phyloP scores from a whole-genome alignment of 352 stramenopile species.

The Aphanomyces cochlioides region DNA sequence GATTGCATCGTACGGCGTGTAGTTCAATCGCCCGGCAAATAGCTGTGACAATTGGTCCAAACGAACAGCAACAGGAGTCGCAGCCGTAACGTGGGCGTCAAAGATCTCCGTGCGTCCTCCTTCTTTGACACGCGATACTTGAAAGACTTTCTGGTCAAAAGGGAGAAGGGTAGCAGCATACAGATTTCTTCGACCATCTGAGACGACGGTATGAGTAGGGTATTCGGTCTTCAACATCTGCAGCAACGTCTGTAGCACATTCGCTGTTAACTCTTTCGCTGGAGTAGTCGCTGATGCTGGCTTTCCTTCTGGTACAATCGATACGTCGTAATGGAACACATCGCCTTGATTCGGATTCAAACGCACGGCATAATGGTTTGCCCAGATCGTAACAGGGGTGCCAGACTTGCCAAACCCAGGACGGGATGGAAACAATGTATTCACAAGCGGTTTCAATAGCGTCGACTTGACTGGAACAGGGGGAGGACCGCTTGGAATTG shows the following conservation, averaged over 20 bases:
- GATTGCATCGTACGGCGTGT: constrained; percentile 68
- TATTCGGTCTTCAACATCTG: constrained; percentile 41
- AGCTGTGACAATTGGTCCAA: constrained; percentile 59
- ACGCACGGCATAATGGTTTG: constrained; percentile 66
- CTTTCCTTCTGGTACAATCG: constrained; percentile 42
- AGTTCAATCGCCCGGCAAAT: constrained; percentile 55
- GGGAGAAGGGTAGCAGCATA: constrained; percentile 46
- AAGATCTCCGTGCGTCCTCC: constrained; percentile 48
- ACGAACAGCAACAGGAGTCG: constrained; percentile 54
- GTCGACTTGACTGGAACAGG: constrained; percentile 33
- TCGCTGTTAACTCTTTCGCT: constrained; percentile 51
- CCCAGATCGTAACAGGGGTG: constrained; percentile 41
- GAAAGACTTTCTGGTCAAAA: constrained; percentile 47
- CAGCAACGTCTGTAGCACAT: constrained; percentile 56
- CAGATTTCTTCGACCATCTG: constrained; percentile 55
- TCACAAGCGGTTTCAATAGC: constrained; percentile 39
- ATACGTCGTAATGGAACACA: constrained; percentile 71
- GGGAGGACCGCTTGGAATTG: not conserved
- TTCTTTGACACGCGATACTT: constrained; percentile 39
- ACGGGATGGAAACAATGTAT: constrained; percentile 48
- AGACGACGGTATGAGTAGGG: constrained; percentile 42
- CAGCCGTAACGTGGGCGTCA: constrained; percentile 49
- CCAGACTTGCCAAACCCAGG: constrained; percentile 56
- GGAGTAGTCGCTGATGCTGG: constrained; percentile 48
- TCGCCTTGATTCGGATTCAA: constrained; percentile 44